Base-by-base conservation (phyloP, 148 eudicot genomes). In the Persicaria maculosa region DNA sequence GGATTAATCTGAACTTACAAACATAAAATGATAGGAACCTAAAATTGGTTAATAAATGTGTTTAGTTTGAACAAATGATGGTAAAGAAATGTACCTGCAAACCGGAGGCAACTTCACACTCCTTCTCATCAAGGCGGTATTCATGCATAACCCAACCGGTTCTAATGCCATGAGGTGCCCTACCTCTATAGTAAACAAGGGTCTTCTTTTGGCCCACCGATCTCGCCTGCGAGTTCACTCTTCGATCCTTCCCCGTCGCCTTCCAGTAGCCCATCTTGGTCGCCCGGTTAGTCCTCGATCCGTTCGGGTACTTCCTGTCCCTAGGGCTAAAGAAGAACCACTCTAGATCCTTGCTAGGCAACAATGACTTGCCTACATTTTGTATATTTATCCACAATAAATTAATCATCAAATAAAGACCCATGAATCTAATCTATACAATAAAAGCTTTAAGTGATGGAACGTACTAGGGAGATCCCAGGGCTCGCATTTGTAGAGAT, bases 91-190 rank as follows among this genome's bases (percentile, higher is more conserved):
- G 46, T 80, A 84, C 87, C 83, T 83, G 83, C 47, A 84, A 78
- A 20, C 82, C 74, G 17, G 83, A 77, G 72, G 84, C 54, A 44
- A 72, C 50, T 48, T 76, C 77, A 20, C 80, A 79, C 47, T 80
- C 75, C 0, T 77, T 77, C 8, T 88, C 85, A n/a, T 78, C 80
- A 7, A 88, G 89, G 47, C 92, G 88, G 71, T 86, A 88, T 57
- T 88, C 92, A 73, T 88, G 92, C 92, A 88, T 88, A 15, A 88
- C 88, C 92, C 92, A 88, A 44, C 83, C 85, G 20, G 86, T 81
- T 67, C 92, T 70, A 19, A 76, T 80, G 15, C 92, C 92, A 77
- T 86, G 88, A 10, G 92, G 92, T 9, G 92, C 92, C 69, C 92
- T 70, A 2, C 92, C 92, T 80, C 82, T 79, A 74, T 88, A 88